These are phyloP conservation scores for Ogataea trehaloabstinens DNA, from an alignment of 805 yeast genomes.

Conservation along the genomic window DNA sequence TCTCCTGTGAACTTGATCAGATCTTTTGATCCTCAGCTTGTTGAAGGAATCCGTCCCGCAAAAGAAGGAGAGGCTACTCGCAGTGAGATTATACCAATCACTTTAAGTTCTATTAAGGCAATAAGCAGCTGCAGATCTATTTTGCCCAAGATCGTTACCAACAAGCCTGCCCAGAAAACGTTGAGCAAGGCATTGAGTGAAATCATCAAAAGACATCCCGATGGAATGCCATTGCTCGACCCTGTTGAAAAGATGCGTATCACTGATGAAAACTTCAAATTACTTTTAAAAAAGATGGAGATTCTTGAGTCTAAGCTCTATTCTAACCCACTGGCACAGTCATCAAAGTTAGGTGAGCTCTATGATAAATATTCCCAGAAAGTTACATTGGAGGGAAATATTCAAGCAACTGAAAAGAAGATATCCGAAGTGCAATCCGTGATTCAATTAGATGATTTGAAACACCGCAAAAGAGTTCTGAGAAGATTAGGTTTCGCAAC, in stretches of 20 bases:
- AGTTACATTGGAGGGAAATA: slow-evolving; percentile 56
- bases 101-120: slow-evolving; percentile 69
- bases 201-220: slow-evolving; percentile 79
- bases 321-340: slow-evolving; percentile 64
- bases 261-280: slow-evolving; percentile 62
- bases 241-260: slow-evolving; percentile 93
- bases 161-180: slow-evolving; percentile 54
- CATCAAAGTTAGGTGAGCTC: slow-evolving; percentile 57
- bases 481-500: slow-evolving; percentile 90
- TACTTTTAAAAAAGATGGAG: slow-evolving; percentile 71
- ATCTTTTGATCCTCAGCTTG: slow-evolving; percentile 72
- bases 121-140: slow-evolving; percentile 79
- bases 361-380: slow-evolving; percentile 67
- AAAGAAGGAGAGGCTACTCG: slow-evolving; percentile 65
- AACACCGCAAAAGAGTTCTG: slow-evolving; percentile 87
- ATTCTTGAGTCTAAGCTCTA: slow-evolving; percentile 74
- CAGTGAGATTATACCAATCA: slow-evolving; percentile 80
- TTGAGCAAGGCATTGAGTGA: slow-evolving; percentile 73
- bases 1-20: slow-evolving; percentile 82
- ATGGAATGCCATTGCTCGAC: slow-evolving; percentile 87
- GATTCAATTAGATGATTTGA: slow-evolving; percentile 89
- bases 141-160: slow-evolving; percentile 73
- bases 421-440: slow-evolving; percentile 85
- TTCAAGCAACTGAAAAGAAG: slow-evolving; percentile 58
- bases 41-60: slow-evolving; percentile 88